Base-by-base conservation (phyloP, 2,329 filamentous ascomycete genomes). In the Hirsutella minnesotensis region DNA sequence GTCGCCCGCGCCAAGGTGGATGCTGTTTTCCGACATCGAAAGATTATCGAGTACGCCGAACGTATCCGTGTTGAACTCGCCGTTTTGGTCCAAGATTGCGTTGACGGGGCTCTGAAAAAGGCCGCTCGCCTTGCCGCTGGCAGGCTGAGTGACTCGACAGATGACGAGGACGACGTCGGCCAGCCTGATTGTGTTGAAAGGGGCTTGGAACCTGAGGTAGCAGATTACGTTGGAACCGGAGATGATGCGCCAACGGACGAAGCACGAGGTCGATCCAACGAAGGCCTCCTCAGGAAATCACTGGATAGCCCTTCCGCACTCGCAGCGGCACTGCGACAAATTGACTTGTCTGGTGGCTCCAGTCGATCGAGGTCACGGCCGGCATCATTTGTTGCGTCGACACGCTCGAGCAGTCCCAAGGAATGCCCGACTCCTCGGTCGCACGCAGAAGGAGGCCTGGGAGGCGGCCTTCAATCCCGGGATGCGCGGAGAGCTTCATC, bases 41-140 rank as follows among this genome's bases (percentile, higher is more conserved):
- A 83, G 53, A 94, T 96, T 40, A 81, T 98, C 27, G 92, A 98
- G 60, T 98, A 98, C 58, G 82, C 89, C 0, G 92, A 98, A 64
- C 81, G 94, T 27, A 95, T 98, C 49, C 85, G 94, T 4, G 76
- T 95, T 38, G 92, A 98, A 56, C 94, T 95, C 55, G 84, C 90
- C 22, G 77, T 94, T 21, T 72, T 95, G 45, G 90, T 98, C 3
- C 87, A 96, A 56, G 87, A 95, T 53, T 98, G 92, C 58, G 95
- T 98, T 41, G 83, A 94, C 46, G 88, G 87, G 47, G 92, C 92
- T 9, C 75, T 96, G 63, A 78, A 77, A 50, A 95, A 96, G 62
- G 89, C 92, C 42, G 85, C 86, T 43, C 82, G 82, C 40, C 90
- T 95, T 51, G 87, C 87, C 38, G 81, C 86, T 36, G 90, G 90